phyloP scores from a whole-genome alignment of 768 basidiomycete species.

The Lactarius tabidus region DNA sequence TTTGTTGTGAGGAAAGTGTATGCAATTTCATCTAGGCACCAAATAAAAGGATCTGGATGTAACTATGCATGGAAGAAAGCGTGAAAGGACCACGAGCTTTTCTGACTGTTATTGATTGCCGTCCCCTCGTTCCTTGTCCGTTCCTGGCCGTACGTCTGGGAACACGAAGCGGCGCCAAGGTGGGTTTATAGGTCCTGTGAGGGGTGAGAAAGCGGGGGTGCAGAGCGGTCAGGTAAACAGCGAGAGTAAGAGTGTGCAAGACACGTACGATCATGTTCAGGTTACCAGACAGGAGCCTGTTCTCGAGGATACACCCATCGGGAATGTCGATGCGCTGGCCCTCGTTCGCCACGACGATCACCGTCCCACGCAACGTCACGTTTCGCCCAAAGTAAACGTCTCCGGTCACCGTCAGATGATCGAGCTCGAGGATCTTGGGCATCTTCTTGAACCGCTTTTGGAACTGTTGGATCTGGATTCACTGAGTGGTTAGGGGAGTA shows the following conservation, averaged over 20 bases:
- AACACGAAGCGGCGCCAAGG: background rate
- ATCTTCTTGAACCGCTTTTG: conserved; percentile 76
- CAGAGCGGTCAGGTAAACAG: background rate
- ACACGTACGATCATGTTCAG: conserved; percentile 63
- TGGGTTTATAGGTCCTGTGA: conserved; percentile 17
- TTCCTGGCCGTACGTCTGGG: background rate
- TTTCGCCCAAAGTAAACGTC: conserved; percentile 66
- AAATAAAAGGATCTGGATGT: background rate
- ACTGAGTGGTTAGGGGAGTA: background rate
- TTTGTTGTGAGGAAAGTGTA: background rate
- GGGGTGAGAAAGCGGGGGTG: background rate
- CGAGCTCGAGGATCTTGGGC: conserved; percentile 66
- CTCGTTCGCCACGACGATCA: conserved; percentile 59
- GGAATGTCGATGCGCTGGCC: conserved; percentile 56
- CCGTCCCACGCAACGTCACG: conserved; percentile 60
- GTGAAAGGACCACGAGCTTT: background rate
- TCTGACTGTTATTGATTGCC: background rate
- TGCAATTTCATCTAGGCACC: background rate
- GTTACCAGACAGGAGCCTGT: conserved; percentile 67
- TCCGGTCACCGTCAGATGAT: conserved; percentile 70
- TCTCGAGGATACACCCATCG: conserved; percentile 53
- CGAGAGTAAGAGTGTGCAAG: background rate
- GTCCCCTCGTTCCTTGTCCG: background rate
- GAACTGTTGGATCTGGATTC: conserved; percentile 48
- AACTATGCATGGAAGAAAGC: background rate